Percentiles rank a stretch among this genome's conserved stretches.
Conservation (phyloP, 108 stramenopile species). For the Aurantiochytrium sp. region DNA sequence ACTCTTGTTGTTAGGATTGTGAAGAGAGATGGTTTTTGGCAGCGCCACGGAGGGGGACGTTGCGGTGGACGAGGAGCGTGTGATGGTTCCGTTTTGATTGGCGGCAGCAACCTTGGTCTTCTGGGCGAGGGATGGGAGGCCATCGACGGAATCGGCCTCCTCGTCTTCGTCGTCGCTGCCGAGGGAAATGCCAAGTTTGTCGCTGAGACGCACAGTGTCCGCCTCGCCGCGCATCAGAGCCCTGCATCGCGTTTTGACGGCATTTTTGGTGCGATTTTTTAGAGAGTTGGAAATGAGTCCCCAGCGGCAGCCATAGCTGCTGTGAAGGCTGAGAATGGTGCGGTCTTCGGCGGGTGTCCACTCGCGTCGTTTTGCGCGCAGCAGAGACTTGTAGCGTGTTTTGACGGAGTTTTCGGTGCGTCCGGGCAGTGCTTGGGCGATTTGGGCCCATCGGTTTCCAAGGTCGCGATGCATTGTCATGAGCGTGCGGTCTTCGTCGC, state of each 20-base stretch:
- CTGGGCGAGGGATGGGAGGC: background rate
- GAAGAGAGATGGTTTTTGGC: too few species aligned
- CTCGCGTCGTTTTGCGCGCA: conserved; percentile 1
- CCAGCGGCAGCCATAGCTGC: background rate
- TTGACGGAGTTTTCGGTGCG: conserved; percentile 34
- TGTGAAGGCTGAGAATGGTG: background rate
- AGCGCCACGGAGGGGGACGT: background rate
- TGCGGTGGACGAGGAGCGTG: background rate
- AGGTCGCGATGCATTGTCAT: conserved; percentile 24
- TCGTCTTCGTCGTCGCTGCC: conserved; percentile 56
- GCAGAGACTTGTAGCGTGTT: conserved; percentile 23
- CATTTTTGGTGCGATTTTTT: background rate
- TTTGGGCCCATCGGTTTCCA: conserved; percentile 35
- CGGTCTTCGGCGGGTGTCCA: conserved; percentile 11
- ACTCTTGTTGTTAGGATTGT: too few species aligned
- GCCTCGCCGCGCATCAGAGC: background rate
- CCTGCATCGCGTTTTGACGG: conserved; percentile 9
- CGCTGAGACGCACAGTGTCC: conserved; percentile 46
- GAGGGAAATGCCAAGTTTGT: conserved; percentile 44
- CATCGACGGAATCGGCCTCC: conserved; percentile 29
- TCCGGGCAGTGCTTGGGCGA: conserved; percentile 29
- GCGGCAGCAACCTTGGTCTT: background rate
- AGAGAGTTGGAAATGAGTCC: background rate
- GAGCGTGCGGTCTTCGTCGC: conserved; percentile 40
- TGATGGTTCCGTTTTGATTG: too few species aligned